Base-by-base conservation (phyloP, 495 filamentous ascomycete genomes). In the Pyronema omphalodes region DNA sequence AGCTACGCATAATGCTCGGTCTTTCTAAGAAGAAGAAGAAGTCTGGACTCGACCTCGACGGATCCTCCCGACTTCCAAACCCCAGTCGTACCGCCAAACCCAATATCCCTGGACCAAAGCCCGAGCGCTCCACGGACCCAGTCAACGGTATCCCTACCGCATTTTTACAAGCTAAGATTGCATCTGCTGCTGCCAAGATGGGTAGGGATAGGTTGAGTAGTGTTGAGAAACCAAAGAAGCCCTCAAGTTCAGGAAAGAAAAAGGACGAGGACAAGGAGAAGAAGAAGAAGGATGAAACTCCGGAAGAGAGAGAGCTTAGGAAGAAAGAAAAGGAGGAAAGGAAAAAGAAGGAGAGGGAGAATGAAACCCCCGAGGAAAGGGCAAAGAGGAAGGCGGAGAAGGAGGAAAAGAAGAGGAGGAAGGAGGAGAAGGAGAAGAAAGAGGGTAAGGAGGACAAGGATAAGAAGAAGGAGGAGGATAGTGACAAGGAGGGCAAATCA, bases 1-100 rank as follows among this genome's bases (percentile, higher is more conserved):
- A 96, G 71, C 75, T 98, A 53, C 88, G 91, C 66, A 77, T 91
- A 66, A 77, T 84, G 55, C 73, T 95, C 52, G 81, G 65, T 43
- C 69, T 76, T 59, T 62, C 62, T 29, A 59, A 58, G 7, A 63
- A 50, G 14, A 64, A 63, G 47, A 64, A 64, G 54, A 63, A 63
- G 61, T 63, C 63, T 48, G 55, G 46, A 55, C 60, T 34, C 58
- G 68, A 29, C 58, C 43, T 60, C 58, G 35, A 57, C 62, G 34
- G 63, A 60, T 18, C 54, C 68, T 1, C 60, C 67, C 7, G 61
- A 64, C 35, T 67, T 67, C 43, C 66, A 60, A 59, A 67, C 61
- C 65, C 70, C 40, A 67, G 69, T 66, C 67, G 68, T 55, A 74
- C 70, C 52, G 68, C 74, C 47, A 67, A 60, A 50, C 71, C 72